Conservation (phyloP, 1,284 basidiomycete genomes). For the Cryptococcus sp. region DNA sequence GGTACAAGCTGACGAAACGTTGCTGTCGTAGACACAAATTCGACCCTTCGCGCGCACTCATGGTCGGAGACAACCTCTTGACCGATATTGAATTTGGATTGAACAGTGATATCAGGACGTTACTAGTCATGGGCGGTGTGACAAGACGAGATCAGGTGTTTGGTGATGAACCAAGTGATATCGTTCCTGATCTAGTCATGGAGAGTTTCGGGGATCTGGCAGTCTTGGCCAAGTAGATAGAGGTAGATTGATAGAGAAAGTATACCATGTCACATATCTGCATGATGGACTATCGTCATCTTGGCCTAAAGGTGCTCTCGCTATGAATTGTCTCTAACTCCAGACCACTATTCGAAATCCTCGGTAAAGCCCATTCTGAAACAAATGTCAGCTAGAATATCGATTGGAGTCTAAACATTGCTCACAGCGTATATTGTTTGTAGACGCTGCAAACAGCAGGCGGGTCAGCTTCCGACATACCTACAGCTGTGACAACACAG, state of each 20-base stretch:
- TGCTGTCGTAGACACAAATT: constrained; percentile 67
- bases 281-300: no score
- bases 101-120: constrained; percentile 77
- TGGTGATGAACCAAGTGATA: constrained; percentile 68
- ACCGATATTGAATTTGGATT: constrained; percentile 88
- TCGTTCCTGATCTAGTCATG: constrained; percentile 80
- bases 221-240: constrained; percentile 35
- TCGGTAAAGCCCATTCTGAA: constrained; percentile 29
- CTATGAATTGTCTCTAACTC: not conserved
- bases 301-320: no score
- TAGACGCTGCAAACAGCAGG: constrained; percentile 26
- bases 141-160: constrained; percentile 69
- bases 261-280: no score
- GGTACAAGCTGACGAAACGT: not conserved
- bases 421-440: constrained; percentile 45
- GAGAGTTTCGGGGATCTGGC: constrained; percentile 73
- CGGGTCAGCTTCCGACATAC: constrained; percentile 2
- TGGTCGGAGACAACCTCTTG: constrained; percentile 92
- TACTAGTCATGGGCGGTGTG: constrained; percentile 93
- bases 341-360: constrained; percentile 21
- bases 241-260: constrained; percentile 9
- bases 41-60: constrained; percentile 81
- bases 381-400: constrained; percentile 10
- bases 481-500: not conserved
- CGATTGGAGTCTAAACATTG: not conserved